Evolutionary conservation across 2,329 filamentous ascomycete genomes (phyloP), one percentile per base, ranked within the genome.

Genomic region (Plenodomus tracheiphilus): DNA sequence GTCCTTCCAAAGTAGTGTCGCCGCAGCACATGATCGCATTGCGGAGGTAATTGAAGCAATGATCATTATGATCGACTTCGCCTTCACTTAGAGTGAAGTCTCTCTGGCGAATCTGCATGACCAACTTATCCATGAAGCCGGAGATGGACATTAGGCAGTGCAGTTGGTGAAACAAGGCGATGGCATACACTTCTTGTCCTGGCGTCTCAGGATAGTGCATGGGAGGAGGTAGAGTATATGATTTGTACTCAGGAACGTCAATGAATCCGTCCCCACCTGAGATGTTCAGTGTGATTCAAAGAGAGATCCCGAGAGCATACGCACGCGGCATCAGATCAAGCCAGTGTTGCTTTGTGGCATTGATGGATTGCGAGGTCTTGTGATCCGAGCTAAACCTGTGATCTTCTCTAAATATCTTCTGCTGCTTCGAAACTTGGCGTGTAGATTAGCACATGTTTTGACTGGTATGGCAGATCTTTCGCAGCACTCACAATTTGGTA

Each of bases 21-120:
- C 59, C 63, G 22, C 39, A 47, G 30, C 63, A 68, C 54, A 64
- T 54, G 11, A 66, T 40, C 9, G 62, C 56, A 37, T 64, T 63
- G 21, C 62, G 45, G 22, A 68, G 22, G 38, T 68, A 68, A 30
- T 65, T 59, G 40, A 66, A 59, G 42, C 64, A 68, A 34, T 68
- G 64, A 30, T 65, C 62, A 30, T 62, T 65, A 22, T 68, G 64
- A 35, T 43, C 43, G n/a, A 65, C 41, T 22, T 47, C 37, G 6
- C 51, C 46, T 28, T 67, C 61, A 9, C 58, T 48, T 1, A 60
- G 21, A 3, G 25, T 40, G 8, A 47, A 55, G 21, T 62, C 58
- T 7, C 45, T 51, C 17, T 53, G 56, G 4, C 55, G 57, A 20
- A 60, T 50, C 41, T 60, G 45, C 47, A 62, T 36, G 17, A 54